Evolutionary conservation across 75 land plant genomes (phyloP).

Genomic region (Isoetes taiwanensis): DNA sequence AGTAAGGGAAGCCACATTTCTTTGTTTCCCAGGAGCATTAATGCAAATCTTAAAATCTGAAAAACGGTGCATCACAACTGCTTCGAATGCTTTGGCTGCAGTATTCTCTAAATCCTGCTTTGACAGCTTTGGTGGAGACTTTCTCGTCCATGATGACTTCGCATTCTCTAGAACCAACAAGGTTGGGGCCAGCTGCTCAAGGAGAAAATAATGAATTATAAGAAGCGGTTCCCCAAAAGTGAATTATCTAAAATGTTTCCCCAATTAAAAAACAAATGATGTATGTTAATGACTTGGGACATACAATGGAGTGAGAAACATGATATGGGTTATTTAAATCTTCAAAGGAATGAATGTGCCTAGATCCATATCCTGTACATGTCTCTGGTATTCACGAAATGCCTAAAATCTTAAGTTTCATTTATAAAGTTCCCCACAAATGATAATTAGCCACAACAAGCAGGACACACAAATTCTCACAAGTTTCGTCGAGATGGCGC

Average conservation of each 20-base stretch:
- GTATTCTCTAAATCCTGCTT: constrained; percentile 24
- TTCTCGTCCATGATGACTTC: constrained; percentile 20
- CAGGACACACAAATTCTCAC: no score
- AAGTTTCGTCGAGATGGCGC: constrained; percentile 57
- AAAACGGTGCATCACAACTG: constrained; percentile 46
- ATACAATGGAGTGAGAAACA: no score
- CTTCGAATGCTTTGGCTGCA: constrained; percentile 59
- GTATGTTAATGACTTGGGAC: no score
- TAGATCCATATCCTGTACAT: no score
- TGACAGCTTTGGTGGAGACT: constrained; percentile 18
- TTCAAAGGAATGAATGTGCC: no score
- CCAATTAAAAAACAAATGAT: background rate
- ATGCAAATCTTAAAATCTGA: constrained; percentile 49
- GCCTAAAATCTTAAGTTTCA: no score
- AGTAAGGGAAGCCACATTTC: constrained; percentile 49
- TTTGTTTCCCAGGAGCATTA: constrained; percentile 41
- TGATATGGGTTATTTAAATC: no score
- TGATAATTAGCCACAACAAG: no score
- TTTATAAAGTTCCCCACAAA: no score
- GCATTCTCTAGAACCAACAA: constrained; percentile 58
- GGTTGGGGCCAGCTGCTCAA: constrained; percentile 55
- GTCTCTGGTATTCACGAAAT: no score
- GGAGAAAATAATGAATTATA: background rate
- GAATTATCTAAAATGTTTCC: background rate
- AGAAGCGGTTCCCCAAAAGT: background rate